Evolutionary conservation across 2,329 filamentous ascomycete genomes (phyloP).

Genomic region (Ceratocystis ficicola): DNA sequence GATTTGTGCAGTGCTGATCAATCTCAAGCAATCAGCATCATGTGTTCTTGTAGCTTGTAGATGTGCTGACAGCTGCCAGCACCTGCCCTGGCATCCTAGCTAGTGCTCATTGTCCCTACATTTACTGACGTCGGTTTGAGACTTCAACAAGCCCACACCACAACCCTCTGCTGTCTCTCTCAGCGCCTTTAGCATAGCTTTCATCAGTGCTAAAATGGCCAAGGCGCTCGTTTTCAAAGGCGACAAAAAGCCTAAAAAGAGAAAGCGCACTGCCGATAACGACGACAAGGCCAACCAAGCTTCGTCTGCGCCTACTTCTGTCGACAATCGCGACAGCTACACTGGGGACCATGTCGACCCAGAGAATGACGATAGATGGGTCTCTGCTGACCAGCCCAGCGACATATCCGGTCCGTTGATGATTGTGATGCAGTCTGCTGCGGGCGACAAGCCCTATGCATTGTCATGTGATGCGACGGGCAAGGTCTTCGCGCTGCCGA

Average conservation of each 20-base stretch:
- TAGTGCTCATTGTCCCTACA: no score
- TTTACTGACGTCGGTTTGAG: neutral
- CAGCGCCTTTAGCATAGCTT: neutral
- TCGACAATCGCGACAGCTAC: slow-evolving; percentile 22
- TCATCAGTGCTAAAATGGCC: slow-evolving; percentile 47
- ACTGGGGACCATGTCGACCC: slow-evolving; percentile 25
- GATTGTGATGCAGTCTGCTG: slow-evolving; percentile 51
- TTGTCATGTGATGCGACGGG: slow-evolving; percentile 78
- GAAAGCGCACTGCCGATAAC: slow-evolving; percentile 48
- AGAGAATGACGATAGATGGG: slow-evolving; percentile 75
- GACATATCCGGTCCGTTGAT: slow-evolving; percentile 76
- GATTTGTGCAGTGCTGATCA: neutral
- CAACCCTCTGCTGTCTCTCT: neutral
- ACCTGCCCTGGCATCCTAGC: no score
- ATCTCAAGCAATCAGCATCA: neutral
- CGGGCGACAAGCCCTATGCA: slow-evolving; percentile 59
- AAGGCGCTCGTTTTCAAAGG: slow-evolving; percentile 92
- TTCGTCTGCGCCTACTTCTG: neutral
- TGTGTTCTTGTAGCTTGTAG: no score
- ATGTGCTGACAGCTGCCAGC: no score
- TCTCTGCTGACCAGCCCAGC: slow-evolving; percentile 59
- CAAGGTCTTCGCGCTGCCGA: slow-evolving; percentile 65
- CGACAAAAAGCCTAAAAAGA: slow-evolving; percentile 89
- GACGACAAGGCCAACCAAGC: slow-evolving; percentile 22
- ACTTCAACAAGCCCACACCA: neutral